Percentiles rank a stretch among this genome's conserved stretches.
Evolutionary conservation across 2,329 filamentous ascomycete species (phyloP).

Genomic region (Penicillium sp.): DNA sequence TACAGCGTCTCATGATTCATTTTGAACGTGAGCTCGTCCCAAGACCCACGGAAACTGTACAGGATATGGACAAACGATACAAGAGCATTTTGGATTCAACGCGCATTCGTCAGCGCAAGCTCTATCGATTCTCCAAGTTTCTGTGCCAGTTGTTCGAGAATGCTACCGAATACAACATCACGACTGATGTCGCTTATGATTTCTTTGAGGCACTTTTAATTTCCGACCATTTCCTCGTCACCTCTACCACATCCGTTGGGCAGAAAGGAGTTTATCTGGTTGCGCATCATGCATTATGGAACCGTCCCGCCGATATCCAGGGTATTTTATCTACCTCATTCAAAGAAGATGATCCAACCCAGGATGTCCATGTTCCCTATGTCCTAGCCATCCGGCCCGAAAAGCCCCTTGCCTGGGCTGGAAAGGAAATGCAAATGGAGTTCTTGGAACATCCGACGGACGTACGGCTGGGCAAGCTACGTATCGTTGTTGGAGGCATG

Average conservation of each 20-base stretch:
- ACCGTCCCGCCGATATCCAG: constrained; percentile 77
- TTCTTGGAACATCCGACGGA: constrained; percentile 78
- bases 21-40: constrained; percentile 89
- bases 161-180: constrained; percentile 87
- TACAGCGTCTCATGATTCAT: constrained; percentile 81
- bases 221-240: constrained; percentile 83
- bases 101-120: constrained; percentile 89
- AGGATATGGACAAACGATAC: constrained; percentile 95
- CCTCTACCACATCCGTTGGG: constrained; percentile 63
- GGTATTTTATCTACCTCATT: constrained; percentile 79
- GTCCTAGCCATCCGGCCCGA: constrained; percentile 82
- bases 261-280: constrained; percentile 78
- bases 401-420: constrained; percentile 74
- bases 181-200: constrained; percentile 66
- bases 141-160: constrained; percentile 94
- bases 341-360: constrained; percentile 64
- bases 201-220: constrained; percentile 78
- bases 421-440: constrained; percentile 67
- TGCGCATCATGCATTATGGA: constrained; percentile 74
- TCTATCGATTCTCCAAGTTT: constrained; percentile 91
- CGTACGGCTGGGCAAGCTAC: constrained; percentile 79
- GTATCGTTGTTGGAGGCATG: constrained; percentile 84
- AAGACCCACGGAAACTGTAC: constrained; percentile 75
- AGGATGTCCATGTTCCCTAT: constrained; percentile 75
- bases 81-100: constrained; percentile 95